Conservation (phyloP, 352 stramenopile genomes). For the Plasmopara muralis region DNA sequence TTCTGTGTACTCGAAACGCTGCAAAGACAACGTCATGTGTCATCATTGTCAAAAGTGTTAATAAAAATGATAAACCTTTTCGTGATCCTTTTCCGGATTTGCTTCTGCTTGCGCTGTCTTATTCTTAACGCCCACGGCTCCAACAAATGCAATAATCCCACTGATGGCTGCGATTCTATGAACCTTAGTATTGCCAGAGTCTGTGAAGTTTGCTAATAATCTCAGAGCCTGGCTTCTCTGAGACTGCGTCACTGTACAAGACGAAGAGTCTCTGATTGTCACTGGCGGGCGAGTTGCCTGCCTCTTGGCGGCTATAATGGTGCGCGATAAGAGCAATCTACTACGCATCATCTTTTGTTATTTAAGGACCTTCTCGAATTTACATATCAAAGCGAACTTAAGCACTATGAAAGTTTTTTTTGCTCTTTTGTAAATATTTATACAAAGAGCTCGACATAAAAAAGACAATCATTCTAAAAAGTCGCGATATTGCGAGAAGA, state of each 20-base stretch:
- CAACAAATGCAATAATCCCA: slow-evolving; percentile 15
- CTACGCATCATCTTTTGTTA: neutral
- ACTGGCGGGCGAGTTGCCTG: slow-evolving; percentile 2
- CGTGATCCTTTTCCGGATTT: slow-evolving; percentile 16
- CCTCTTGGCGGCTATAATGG: slow-evolving; percentile 3
- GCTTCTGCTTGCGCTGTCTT: slow-evolving; percentile 17
- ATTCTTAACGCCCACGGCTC: slow-evolving; percentile 2
- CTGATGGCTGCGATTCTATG: slow-evolving; percentile 14
- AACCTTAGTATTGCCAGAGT: slow-evolving; percentile 3
- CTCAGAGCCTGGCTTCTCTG: slow-evolving; percentile 6
- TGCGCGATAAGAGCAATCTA: slow-evolving; percentile 13
- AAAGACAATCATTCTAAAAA: no score
- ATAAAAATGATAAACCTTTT: slow-evolving; percentile 22
- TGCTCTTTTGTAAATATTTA: no score
- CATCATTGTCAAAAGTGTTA: neutral
- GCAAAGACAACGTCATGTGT: slow-evolving; percentile 5
- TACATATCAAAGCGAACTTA: neutral
- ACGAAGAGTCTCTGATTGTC: neutral
- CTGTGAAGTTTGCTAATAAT: slow-evolving; percentile 4
- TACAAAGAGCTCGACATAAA: no score
- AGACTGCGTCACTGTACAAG: neutral
- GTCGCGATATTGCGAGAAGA: no score
- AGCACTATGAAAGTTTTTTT: no score
- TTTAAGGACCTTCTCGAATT: neutral
- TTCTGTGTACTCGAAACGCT: slow-evolving; percentile 61